Conservation (phyloP, 2,329 filamentous ascomycete species). For the Verticillium isaacii region DNA sequence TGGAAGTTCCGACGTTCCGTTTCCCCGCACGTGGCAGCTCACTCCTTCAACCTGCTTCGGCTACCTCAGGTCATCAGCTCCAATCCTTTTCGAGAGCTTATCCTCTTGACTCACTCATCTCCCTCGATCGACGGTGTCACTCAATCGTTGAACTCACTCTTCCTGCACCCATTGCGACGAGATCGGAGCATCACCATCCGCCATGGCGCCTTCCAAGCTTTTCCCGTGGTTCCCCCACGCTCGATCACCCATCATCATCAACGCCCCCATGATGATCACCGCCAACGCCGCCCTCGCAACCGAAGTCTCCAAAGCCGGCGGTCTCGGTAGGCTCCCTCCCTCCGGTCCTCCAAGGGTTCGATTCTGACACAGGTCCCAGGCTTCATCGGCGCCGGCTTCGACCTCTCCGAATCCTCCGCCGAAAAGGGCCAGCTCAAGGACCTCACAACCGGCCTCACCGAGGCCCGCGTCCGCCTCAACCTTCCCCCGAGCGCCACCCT, state of each 20-base stretch:
- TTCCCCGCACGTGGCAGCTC: no score
- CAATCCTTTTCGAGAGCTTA: no score
- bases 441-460: conserved; percentile 25
- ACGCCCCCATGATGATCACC: conserved; percentile 30
- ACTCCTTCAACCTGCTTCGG: no score
- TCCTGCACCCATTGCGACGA: background rate
- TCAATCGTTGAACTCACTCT: background rate
- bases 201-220: conserved; percentile 7
- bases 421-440: conserved; percentile 19
- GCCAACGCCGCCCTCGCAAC: conserved; percentile 27
- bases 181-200: background rate
- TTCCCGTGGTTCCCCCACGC: conserved; percentile 9
- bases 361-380: conserved; percentile 16
- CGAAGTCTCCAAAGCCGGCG: conserved; percentile 32
- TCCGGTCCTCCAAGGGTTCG: background rate
- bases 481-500: conserved; percentile 21
- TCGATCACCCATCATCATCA: conserved; percentile 16
- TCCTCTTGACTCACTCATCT: no score
- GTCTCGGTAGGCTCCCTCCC: conserved; percentile 23
- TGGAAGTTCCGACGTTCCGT: no score
- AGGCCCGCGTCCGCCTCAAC: conserved; percentile 21
- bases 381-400: conserved; percentile 25
- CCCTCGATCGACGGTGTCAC: no score
- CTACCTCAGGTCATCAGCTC: no score
- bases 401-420: conserved; percentile 21